Evolutionary conservation across 2,329 filamentous ascomycete genomes (phyloP).

Genomic region (Aureobasidium sp.): DNA sequence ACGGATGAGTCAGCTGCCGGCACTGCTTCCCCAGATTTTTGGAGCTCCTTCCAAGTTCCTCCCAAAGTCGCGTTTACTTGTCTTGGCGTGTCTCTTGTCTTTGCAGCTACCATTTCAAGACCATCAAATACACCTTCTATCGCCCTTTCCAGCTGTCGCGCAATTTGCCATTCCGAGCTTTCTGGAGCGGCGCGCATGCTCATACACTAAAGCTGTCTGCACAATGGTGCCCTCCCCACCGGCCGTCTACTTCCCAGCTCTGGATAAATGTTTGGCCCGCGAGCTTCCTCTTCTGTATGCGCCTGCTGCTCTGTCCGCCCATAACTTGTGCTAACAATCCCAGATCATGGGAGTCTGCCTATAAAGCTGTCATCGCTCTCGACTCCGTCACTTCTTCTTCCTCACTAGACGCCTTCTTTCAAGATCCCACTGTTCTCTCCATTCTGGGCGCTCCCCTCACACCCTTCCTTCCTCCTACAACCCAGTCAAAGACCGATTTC

Average conservation of each 20-base stretch:
- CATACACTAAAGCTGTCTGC: neutral
- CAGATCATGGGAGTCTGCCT: slow-evolving; percentile 56
- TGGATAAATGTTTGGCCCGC: slow-evolving; percentile 78
- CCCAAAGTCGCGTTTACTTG: slow-evolving; percentile 1
- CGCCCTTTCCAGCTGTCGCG: neutral
- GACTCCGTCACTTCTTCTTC: slow-evolving; percentile 46
- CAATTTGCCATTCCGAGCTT: neutral
- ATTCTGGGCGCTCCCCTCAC: slow-evolving; percentile 62
- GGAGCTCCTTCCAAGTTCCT: neutral
- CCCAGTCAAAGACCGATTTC: slow-evolving; percentile 62
- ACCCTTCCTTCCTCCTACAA: slow-evolving; percentile 57
- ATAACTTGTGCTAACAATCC: slow-evolving; percentile 28
- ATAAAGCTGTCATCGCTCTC: slow-evolving; percentile 46
- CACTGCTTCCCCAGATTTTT: neutral
- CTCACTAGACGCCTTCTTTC: slow-evolving; percentile 59
- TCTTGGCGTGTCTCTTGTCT: slow-evolving; percentile 1
- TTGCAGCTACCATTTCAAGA: neutral
- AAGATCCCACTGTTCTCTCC: slow-evolving; percentile 58
- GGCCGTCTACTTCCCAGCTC: slow-evolving; percentile 64
- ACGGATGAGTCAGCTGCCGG: slow-evolving; percentile 1
- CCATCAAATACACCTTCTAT: neutral
- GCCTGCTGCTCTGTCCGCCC: slow-evolving; percentile 13
- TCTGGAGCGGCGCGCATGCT: slow-evolving; percentile 8
- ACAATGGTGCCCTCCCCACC: slow-evolving; percentile 15
- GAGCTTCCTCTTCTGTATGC: slow-evolving; percentile 73